Percentiles rank a stretch among this genome's conserved stretches.
phyloP scores from a whole-genome alignment of 345 rosid genomes.

The Geranium brycei region DNA sequence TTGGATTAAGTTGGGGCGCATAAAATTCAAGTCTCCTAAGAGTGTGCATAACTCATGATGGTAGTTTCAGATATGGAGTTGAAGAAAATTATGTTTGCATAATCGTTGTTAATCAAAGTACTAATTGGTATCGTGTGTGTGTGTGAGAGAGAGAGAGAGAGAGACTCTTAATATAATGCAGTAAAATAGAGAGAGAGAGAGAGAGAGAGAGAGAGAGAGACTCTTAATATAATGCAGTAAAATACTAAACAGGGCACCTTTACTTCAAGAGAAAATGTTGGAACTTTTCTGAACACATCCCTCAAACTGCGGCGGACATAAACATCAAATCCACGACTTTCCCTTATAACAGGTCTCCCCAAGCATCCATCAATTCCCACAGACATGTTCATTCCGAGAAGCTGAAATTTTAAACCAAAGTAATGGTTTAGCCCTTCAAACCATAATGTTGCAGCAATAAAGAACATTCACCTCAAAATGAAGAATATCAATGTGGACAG shows the following conservation, averaged over 20 bases:
- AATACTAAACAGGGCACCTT: slow-evolving; percentile 35
- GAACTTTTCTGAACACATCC: slow-evolving; percentile 89
- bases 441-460: background rate
- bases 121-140: background rate
- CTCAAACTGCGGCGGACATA: slow-evolving; percentile 83
- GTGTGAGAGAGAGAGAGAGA: too few relatives aligned
- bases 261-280: slow-evolving; percentile 77
- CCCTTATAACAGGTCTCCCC: slow-evolving; percentile 83
- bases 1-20: too few relatives aligned
- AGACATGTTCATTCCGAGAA: slow-evolving; percentile 86
- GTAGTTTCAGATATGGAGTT: too few relatives aligned
- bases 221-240: background rate
- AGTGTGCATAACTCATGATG: too few relatives aligned
- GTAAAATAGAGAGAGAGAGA: background rate
- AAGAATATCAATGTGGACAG: slow-evolving; percentile 88
- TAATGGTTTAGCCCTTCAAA: slow-evolving; percentile 9
- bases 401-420: slow-evolving; percentile 35
- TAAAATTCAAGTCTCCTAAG: too few relatives aligned
- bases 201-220: background rate
- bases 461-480: slow-evolving; percentile 61
- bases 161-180: background rate
- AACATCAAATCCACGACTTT: slow-evolving; percentile 77
- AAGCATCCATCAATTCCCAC: slow-evolving; percentile 70
- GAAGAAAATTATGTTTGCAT: too few relatives aligned
- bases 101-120: too few relatives aligned